Conservation (phyloP, 495 filamentous ascomycete genomes). For the Penicillium dipodomyicola region DNA sequence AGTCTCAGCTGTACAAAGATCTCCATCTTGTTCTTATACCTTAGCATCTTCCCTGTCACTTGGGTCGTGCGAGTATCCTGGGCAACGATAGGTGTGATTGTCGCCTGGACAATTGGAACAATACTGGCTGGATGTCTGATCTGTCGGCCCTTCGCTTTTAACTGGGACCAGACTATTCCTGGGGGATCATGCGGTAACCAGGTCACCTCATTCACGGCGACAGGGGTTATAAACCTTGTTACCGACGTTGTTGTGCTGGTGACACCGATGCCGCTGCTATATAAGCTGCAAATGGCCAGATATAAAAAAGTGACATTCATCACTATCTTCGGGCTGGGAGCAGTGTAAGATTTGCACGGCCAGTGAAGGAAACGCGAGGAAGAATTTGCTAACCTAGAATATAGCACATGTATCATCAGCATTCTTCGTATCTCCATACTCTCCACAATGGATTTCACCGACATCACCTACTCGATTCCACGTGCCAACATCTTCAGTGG, state of each 20-base stretch:
- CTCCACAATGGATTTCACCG: slow-evolving; percentile 1
- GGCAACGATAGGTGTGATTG: slow-evolving; percentile 26
- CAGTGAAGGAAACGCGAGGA: background rate
- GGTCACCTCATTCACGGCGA: slow-evolving; percentile 21
- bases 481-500: slow-evolving; percentile 22
- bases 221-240: slow-evolving; percentile 41
- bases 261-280: slow-evolving; percentile 19
- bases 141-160: slow-evolving; percentile 46
- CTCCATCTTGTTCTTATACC: slow-evolving; percentile 36
- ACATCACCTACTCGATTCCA: slow-evolving; percentile 10
- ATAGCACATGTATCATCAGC: slow-evolving; percentile 3
- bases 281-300: background rate
- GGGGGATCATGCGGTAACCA: slow-evolving; percentile 47
- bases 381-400: background rate
- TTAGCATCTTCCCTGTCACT: slow-evolving; percentile 29
- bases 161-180: slow-evolving; percentile 46
- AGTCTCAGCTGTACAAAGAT: slow-evolving; percentile 31
- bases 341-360: background rate
- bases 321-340: background rate
- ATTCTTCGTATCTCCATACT: background rate
- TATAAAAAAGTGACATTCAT: slow-evolving; percentile 3
- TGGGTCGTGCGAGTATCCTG: slow-evolving; percentile 16
- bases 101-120: slow-evolving; percentile 25
- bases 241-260: slow-evolving; percentile 49
- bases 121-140: slow-evolving; percentile 38